Evolutionary conservation across 805 yeast species (phyloP).

Genomic region (Hagleromyces aurorensis): DNA sequence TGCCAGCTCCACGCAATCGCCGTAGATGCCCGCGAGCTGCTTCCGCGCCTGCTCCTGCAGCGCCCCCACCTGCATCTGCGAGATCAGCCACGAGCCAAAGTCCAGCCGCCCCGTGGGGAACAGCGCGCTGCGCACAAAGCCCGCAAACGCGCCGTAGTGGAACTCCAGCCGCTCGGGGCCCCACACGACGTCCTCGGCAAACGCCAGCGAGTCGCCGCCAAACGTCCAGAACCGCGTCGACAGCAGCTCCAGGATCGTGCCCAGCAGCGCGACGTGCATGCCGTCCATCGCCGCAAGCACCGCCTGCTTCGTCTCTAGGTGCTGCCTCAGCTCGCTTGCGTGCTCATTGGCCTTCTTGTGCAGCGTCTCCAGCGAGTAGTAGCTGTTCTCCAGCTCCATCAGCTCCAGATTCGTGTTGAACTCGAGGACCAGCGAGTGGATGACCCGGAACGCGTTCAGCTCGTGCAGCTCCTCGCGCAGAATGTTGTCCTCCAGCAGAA

Average conservation of each 20-base stretch:
- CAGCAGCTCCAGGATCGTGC: slow-evolving; percentile 12
- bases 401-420: slow-evolving; percentile 24
- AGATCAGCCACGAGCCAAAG: slow-evolving; percentile 21
- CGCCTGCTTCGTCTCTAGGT: slow-evolving; percentile 25
- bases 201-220: slow-evolving; percentile 9
- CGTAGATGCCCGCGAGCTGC: slow-evolving; percentile 10
- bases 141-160: slow-evolving; percentile 15
- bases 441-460: slow-evolving; percentile 12
- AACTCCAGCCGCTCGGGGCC: slow-evolving; percentile 11
- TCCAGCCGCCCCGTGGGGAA: slow-evolving; percentile 15
- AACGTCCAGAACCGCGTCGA: slow-evolving; percentile 22
- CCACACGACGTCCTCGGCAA: slow-evolving; percentile 4
- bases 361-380: slow-evolving; percentile 23
- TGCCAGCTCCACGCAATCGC: slow-evolving; percentile 13
- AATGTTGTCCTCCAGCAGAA: slow-evolving; percentile 14
- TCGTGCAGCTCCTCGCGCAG: slow-evolving; percentile 18
- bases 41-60: slow-evolving; percentile 17
- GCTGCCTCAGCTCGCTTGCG: slow-evolving; percentile 13
- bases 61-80: slow-evolving; percentile 18
- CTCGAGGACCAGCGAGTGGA: slow-evolving; percentile 22
- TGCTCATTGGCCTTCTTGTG: slow-evolving; percentile 19
- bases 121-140: slow-evolving; percentile 11
- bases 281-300: slow-evolving; percentile 20
- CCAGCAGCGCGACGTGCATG: slow-evolving; percentile 20
- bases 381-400: slow-evolving; percentile 28